Evolutionary conservation across 768 basidiomycete species (phyloP), one percentile per base, ranked within the genome.

Genomic region (Pholiota molesta): DNA sequence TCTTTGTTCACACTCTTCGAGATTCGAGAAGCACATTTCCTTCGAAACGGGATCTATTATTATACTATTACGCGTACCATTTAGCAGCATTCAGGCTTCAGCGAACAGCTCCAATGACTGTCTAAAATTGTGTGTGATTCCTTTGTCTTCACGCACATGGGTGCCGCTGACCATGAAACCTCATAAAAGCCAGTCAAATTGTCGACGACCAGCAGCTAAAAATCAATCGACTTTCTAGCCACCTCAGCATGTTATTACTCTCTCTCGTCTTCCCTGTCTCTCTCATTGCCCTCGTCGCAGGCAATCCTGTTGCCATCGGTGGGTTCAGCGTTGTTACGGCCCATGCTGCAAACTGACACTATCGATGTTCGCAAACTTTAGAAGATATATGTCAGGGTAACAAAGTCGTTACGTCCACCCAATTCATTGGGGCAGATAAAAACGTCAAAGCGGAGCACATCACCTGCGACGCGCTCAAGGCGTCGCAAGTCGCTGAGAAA

Each of bases 381-480:
- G 60, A 59, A 37, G 44, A 56, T 17, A 51, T 65, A 17, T 65
- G 65, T 44, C 49, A 65, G 44, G 65, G 65, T 7, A 53, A 29
- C 47, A 59, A 62, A 35, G 47, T 52, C 5, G 49, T 65, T 39
- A 62, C 61, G n/a, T 65, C 65, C 54, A 65, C 65, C 1, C 37
- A 62, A 29, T 65, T 51, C 26, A 79, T 82, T 58, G 81, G 81
- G 19, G 64, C 71, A 59, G 68, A 79, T 62, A 75, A 74, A 57
- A 73, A 82, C 56, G 82, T 83, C 52, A 77, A 76, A 60, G 64
- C 79, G 28, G 17, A 73, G 73, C 39, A 40, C 65, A 52, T 65
- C 73, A 10, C 69, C 70, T 52, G 61, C 62, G 40, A 62, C 19
- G 19, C 44, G 52, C 29, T 62, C 9, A 35, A 39, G 11, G 47